Evolutionary conservation across 2,329 filamentous ascomycete species (phyloP).

Genomic region (Diaporthe ilicicola): DNA sequence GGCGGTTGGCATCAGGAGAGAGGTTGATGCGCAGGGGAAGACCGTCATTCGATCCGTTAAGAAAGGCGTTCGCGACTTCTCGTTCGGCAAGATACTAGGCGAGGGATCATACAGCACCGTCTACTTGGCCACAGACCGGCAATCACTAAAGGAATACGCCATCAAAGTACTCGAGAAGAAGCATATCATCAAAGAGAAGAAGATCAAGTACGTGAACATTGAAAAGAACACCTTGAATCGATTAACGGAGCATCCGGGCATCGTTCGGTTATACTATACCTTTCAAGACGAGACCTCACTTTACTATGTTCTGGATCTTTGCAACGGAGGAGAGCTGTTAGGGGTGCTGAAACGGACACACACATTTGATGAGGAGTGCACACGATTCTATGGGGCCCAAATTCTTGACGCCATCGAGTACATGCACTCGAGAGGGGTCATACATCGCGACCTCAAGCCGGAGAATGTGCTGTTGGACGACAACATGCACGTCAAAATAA

Average conservation of each 20-base stretch:
- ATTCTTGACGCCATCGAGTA: slow-evolving; percentile 97
- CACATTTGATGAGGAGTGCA: slow-evolving; percentile 95
- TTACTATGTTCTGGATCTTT: slow-evolving; percentile 96
- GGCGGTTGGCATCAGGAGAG: slow-evolving; percentile 82
- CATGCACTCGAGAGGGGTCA: slow-evolving; percentile 96
- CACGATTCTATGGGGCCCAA: slow-evolving; percentile 92
- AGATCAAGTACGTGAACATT: slow-evolving; percentile 99
- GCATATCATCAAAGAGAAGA: slow-evolving; percentile 99
- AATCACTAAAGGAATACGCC: slow-evolving; percentile 94
- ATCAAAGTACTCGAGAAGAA: slow-evolving; percentile 98
- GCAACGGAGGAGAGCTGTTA: slow-evolving; percentile 89
- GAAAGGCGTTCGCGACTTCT: slow-evolving; percentile 97
- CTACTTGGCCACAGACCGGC: slow-evolving; percentile 88
- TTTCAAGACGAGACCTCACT: slow-evolving; percentile 97
- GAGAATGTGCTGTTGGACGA: slow-evolving; percentile 96
- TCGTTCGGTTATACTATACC: slow-evolving; percentile 96
- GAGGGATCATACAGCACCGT: slow-evolving; percentile 99
- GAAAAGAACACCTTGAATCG: slow-evolving; percentile 98
- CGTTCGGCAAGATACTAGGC: slow-evolving; percentile 87
- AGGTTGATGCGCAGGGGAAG: slow-evolving; percentile 85
- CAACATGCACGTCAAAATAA: slow-evolving; percentile 98
- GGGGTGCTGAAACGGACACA: slow-evolving; percentile 93
- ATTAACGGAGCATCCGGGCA: slow-evolving; percentile 93
- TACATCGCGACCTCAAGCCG: slow-evolving; percentile 95
- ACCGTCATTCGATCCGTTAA: slow-evolving; percentile 86